These are phyloP conservation scores for Aspergillus brunneoviolaceus DNA, from an alignment of 2,329 filamentous ascomycete species.

Conservation along the genomic window DNA sequence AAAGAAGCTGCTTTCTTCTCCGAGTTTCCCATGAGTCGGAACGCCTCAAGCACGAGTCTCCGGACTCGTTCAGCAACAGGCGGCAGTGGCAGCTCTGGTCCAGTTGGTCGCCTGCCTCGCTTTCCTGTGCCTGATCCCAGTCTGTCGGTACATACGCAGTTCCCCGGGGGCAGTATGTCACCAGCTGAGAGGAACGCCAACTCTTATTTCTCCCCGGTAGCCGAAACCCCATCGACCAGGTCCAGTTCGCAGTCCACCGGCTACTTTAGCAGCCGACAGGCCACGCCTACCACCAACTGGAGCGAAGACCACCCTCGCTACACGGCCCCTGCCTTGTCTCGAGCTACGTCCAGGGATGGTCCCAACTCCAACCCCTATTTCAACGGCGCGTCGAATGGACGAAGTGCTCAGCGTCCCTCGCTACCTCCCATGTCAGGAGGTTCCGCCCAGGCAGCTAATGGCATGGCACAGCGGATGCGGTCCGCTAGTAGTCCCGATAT, in stretches of 20 bases:
- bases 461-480: conserved; percentile 67
- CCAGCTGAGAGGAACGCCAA: conserved; percentile 65
- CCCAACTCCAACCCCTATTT: conserved; percentile 64
- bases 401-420: conserved; percentile 66
- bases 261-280: conserved; percentile 76
- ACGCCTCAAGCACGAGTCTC: conserved; percentile 72
- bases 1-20: conserved; percentile 42
- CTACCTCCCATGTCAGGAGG: conserved; percentile 66
- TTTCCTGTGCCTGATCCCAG: conserved; percentile 66
- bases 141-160: conserved; percentile 68
- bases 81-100: conserved; percentile 49
- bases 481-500: conserved; percentile 97
- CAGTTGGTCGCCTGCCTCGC: conserved; percentile 61
- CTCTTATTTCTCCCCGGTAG: conserved; percentile 90
- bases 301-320: conserved; percentile 76
- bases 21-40: conserved; percentile 60
- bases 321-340: conserved; percentile 82
- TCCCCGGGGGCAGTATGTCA: conserved; percentile 54
- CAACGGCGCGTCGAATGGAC: conserved; percentile 61
- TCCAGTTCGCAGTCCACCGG: conserved; percentile 59
- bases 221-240: conserved; percentile 63
- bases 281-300: conserved; percentile 65
- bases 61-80: conserved; percentile 73
- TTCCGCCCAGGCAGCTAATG: conserved; percentile 53
- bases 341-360: conserved; percentile 76